Conservation (phyloP, 2,329 filamentous ascomycete genomes). For the Neoscytalidium dimidiatum region DNA sequence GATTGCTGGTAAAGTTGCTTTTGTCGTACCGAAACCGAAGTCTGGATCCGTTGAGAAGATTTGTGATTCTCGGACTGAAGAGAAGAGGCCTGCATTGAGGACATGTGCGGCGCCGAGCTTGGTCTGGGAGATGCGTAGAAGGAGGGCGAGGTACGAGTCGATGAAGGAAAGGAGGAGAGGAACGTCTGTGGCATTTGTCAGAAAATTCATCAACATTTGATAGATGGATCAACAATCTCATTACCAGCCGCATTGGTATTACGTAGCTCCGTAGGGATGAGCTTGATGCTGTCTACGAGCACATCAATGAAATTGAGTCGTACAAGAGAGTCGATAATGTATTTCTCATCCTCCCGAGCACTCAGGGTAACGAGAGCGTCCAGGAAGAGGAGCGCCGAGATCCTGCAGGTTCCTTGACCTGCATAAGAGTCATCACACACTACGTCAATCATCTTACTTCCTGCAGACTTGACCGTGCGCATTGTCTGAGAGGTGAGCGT, state of each 20-base stretch:
- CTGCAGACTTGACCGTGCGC: constrained; percentile 75
- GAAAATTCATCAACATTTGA: background rate
- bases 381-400: constrained; percentile 83
- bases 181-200: constrained; percentile 48
- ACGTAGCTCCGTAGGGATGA: constrained; percentile 67
- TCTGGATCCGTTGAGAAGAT: constrained; percentile 91
- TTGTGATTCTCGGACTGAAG: constrained; percentile 75
- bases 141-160: constrained; percentile 76
- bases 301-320: constrained; percentile 89
- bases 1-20: background rate
- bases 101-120: constrained; percentile 81
- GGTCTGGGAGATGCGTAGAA: constrained; percentile 82
- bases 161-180: constrained; percentile 60
- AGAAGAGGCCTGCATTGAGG: constrained; percentile 87
- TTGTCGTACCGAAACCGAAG: constrained; percentile 69
- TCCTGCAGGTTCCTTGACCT: constrained; percentile 77
- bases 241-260: constrained; percentile 34
- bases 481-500: constrained; percentile 53
- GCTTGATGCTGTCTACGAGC: constrained; percentile 82
- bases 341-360: constrained; percentile 68
- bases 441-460: constrained; percentile 79
- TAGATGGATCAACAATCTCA: background rate
- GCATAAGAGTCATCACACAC: constrained; percentile 92
- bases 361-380: constrained; percentile 75
- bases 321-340: constrained; percentile 77